Evolutionary conservation across 768 basidiomycete species (phyloP), one percentile per base, ranked within the genome.

Genomic region (Lactarius quietus): DNA sequence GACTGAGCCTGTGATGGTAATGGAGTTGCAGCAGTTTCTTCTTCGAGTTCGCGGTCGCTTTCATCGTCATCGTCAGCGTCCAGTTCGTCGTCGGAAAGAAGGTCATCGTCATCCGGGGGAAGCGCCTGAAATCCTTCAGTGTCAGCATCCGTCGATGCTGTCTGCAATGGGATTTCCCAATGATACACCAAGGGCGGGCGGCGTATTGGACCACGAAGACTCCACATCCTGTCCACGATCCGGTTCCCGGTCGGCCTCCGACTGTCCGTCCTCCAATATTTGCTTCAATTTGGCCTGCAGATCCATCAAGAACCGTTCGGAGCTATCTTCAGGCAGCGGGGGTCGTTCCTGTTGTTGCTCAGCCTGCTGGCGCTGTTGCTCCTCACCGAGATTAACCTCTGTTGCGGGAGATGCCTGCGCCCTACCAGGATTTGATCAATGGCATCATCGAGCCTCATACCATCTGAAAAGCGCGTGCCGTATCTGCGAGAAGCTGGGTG

Each of bases 271-370:
- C 33, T 79, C 82, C 65, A 93, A 74, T 9, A 87, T 86, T 7
- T 78, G 75, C 62, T 92, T 77, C 61, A 93, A 76, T 73, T 93
- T 92, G 20, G 81, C 77, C 74, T 93, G 92, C 60, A 93, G 72
- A 74, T 93, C 90, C 53, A 90, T 76, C 68, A 93, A 76, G 78
- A 93, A 93, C 33, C 89, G 82, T 72, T 93, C 91, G 70, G 93
- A 93, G 70, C 86, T 87, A 64, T 86, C 87, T 70, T 88, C 88
- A 0, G 79, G 75, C 9, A 83, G 81, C 15, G 74, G 66, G 0
- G 72, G 59, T 4, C 70, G 62, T 17, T 65, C 64, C 12, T 63
- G 48, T 26, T 69, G 64, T 31, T 64, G 58, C 0, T 14, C 36
- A 8, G 33, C 33, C 36, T 61, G 59, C 7, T 60, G 59, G 20